Base-by-base conservation (phyloP, 805 yeast genomes). In the Debaryomyces maramus region DNA sequence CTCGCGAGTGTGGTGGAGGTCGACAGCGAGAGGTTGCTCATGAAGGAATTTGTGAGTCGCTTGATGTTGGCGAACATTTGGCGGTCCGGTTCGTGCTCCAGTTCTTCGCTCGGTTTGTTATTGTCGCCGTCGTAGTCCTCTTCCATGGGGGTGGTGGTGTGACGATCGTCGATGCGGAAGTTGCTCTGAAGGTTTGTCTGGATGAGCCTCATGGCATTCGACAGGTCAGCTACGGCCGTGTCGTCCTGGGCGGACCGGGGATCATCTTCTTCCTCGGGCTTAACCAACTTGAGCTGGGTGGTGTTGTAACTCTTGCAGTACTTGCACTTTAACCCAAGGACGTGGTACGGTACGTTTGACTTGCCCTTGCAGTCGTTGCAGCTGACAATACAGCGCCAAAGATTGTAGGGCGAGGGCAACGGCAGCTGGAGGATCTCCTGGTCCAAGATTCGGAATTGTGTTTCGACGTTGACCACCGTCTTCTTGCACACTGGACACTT, bases 401-500 rank as follows among this genome's bases (percentile, higher is more conserved):
- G 59, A 37, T 75, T 74, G 56, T 88, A 81, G 5, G 95, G 97
- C 14, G 80, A 77, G 0, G 97, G 97, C 56, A 90, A 66, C 10
- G 81, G 83, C 55, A 85, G 88, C 51, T 78, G 78, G 16, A 66
- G 72, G 38, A 90, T 87, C 63, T 90, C 97, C 53, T 78, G 81
- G 61, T 90, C 97, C 43, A 88, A 67, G 20, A 90, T 84, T 34
- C 97, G 69, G 58, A 91, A 91, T 56, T 88, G 87, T 2, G 93
- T 81, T 52, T 86, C 96, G 80, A 90, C 89, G 62, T 89, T 87
- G 26, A 85, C 72, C 37, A 91, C 80, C 0, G 96, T 84, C 50
- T 85, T 80, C 39, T 88, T 83, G 58, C 98, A 90, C 2, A 87
- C 75, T 1, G 98, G 98, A 60, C 98, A 90, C 58, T 88, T 87